Base-by-base conservation (phyloP, 208 protist species). In the Crithidia fasciculata region DNA sequence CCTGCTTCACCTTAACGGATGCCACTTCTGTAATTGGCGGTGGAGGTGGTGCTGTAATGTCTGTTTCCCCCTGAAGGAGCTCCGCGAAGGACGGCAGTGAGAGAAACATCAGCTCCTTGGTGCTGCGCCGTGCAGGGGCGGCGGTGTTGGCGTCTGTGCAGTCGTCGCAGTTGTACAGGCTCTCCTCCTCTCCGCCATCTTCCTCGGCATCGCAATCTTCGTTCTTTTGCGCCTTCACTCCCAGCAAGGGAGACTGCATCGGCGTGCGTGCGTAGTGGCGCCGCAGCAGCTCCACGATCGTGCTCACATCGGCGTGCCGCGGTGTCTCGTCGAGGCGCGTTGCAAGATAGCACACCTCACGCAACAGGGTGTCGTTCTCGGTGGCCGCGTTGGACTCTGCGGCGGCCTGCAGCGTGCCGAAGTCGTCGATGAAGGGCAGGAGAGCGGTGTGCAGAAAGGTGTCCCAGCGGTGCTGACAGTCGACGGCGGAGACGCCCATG, bases 311-410 rank as follows among this genome's bases (percentile, higher is more conserved):
- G 10, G 83, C 69, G 28, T 77, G 53, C 37, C 69, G 78, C 47
- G 87, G 87, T 2, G 44, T n/a, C 57, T 86, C 84, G 44, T 85
- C 81, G n/a, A 91, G 81, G 2, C 84, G 60, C 13, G 66, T 59
- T 4, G 83, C 79, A 4, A 86, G 72, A 55, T 83, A 79, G 52
- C 86, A 82, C 74, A 91, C 54, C 18, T 91, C 83, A 1, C 78
- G 80, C 69, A 89, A 79, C 55, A 86, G 67, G 36, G 61, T 69
- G 47, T 89, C 87, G 73, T 89, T 89, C 57, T 83, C 84, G 4
- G 79, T 81, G 8, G 80, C 75, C 19, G 82, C 71, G 19, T 76
- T 72, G 81, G 74, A 76, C 69, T 92, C 87, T 15, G 84, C 87
- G 0, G 82, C 47, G 49, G 80, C 74, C 66, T 86, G 82, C 28